Base-by-base conservation (phyloP, 192 early-diverging fungal species). In the Linnemannia exigua region DNA sequence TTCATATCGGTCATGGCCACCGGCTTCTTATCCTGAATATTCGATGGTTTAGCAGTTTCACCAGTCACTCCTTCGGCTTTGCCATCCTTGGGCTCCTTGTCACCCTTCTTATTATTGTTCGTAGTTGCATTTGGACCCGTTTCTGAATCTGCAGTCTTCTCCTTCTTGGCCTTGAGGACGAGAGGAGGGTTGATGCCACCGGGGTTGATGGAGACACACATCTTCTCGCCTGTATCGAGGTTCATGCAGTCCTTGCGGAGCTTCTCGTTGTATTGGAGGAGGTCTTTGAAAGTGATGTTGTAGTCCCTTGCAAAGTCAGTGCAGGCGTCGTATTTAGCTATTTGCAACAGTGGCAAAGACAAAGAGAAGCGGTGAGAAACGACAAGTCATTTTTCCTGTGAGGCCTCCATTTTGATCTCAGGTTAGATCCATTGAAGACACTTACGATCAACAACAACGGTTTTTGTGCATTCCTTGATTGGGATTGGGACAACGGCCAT, bases 171-270 rank as follows among this genome's bases (percentile, higher is more conserved):
- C 58, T 63, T 31, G 58, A 9, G 58, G 12, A 80, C 16, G 50
- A 72, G 58, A 12, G 58, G 58, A 31, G 28, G 58, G 58, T 63
- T 74, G 50, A 63, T 54, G 15, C 74, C 70, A 1, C 70, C 70
- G 20, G 77, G 47, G n/a, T 77, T 70, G 33, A 85, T 22, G 52
- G 82, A 85, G 20, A 85, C 82, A 33, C 82, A 85, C 66, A 85
- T 74, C 36, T 77, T 67, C 35, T 31, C 46, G 37, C 68, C 73
- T 19, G 69, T 77, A 48, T 79, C 82, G 50, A 79, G 67, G 73
- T 84, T 79, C 17, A 17, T 31, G 51, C 82, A 84, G 14, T 75
- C 44, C 8, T 36, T 19, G 16, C 76, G 63, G 22, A 79, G 54
- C 77, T 79, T 84, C 63, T n/a, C 1, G 67, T 84, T 84, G 76